Conservation (phyloP, 805 yeast species). For the Debaryomyces prosopidis region DNA sequence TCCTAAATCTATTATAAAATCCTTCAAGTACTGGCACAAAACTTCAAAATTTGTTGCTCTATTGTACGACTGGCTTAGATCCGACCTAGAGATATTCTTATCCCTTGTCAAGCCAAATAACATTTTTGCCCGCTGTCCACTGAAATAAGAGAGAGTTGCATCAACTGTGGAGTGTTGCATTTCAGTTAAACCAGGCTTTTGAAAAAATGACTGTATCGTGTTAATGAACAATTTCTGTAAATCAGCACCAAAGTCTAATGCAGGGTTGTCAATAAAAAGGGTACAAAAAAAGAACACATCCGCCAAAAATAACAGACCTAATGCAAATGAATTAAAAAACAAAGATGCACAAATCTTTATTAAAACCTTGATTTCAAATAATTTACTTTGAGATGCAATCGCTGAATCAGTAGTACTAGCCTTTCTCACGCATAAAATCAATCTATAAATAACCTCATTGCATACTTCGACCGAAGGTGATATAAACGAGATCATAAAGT, state of each 20-base stretch:
- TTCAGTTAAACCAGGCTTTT: constrained; percentile 51
- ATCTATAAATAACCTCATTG: constrained; percentile 58
- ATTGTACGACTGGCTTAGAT: constrained; percentile 35
- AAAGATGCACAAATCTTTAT: constrained; percentile 62
- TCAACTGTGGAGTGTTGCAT: constrained; percentile 43
- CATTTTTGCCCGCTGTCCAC: constrained; percentile 66
- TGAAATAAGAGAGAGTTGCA: constrained; percentile 45
- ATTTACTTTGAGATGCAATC: constrained; percentile 45
- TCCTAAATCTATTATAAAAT: constrained; percentile 52
- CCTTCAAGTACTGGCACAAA: constrained; percentile 55
- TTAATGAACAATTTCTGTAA: constrained; percentile 65
- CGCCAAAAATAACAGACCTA: constrained; percentile 65
- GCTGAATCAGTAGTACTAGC: constrained; percentile 45
- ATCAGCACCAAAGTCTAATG: constrained; percentile 57
- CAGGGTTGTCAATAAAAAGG: constrained; percentile 53
- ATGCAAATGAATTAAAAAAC: constrained; percentile 66
- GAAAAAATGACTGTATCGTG: constrained; percentile 66
- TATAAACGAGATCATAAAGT: constrained; percentile 59
- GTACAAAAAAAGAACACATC: constrained; percentile 71
- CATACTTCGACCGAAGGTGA: constrained; percentile 76
- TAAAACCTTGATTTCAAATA: constrained; percentile 72
- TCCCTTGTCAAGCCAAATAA: constrained; percentile 68
- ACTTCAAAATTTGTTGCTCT: constrained; percentile 53
- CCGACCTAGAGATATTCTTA: constrained; percentile 36
- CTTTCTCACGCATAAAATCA: constrained; percentile 54